phyloP scores from a whole-genome alignment of 2,329 filamentous ascomycete species.

The Pyricularia pennisetigena region DNA sequence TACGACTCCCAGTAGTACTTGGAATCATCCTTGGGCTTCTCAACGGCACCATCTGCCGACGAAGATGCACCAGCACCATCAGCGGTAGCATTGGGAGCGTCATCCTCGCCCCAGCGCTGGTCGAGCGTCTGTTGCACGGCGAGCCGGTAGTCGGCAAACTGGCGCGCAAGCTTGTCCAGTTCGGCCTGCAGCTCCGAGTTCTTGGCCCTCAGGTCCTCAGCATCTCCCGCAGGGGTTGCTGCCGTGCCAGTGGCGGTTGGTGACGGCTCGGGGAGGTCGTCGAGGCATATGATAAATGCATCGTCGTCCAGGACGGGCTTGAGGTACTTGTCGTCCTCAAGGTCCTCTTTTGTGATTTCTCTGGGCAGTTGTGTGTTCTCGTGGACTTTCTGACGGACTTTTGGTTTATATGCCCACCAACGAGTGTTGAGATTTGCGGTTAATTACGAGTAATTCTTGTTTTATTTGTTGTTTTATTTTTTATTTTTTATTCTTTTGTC shows the following conservation, averaged over 20 bases:
- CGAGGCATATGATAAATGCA: conserved; percentile 76
- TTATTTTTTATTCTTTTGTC: background rate
- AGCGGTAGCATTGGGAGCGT: conserved; percentile 23
- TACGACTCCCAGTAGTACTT: conserved; percentile 53
- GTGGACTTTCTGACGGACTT: conserved; percentile 37
- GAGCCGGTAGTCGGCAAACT: conserved; percentile 56
- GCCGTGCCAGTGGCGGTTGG: conserved; percentile 9
- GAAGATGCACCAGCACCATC: conserved; percentile 5
- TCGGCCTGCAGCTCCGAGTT: conserved; percentile 51
- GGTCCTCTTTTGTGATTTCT: conserved; percentile 48
- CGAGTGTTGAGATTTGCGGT: background rate
- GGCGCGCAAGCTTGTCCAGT: conserved; percentile 45
- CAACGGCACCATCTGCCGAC: background rate
- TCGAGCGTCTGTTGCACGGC: conserved; percentile 59
- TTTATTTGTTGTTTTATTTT: too few relatives aligned
- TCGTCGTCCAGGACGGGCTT: conserved; percentile 84
- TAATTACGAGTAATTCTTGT: background rate
- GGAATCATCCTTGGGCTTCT: conserved; percentile 24
- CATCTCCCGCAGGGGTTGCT: conserved; percentile 13
- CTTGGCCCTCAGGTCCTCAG: conserved; percentile 32
- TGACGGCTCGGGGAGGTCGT: conserved; percentile 55
- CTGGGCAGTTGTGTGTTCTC: conserved; percentile 38
- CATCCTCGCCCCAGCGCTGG: conserved; percentile 51
- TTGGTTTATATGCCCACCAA: conserved; percentile 1
- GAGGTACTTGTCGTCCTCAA: conserved; percentile 72